Evolutionary conservation across 768 basidiomycete genomes (phyloP), one percentile per base, ranked within the genome.

Genomic region (Paxillus rubicundulus): DNA sequence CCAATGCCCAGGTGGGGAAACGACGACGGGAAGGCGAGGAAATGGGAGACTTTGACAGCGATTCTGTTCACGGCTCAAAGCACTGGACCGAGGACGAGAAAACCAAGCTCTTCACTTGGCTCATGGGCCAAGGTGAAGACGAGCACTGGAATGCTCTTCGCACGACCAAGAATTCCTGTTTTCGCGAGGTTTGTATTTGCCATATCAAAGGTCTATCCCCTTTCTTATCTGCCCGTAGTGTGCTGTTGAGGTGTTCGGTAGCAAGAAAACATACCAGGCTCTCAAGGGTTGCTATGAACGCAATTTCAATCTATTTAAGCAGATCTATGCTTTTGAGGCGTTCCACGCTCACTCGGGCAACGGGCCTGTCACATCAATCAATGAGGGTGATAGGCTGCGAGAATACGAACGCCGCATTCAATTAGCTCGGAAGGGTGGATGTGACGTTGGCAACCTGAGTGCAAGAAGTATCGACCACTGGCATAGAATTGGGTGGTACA

Each of bases 51-150:
- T 70, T 70, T 32, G 68, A 71, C 21, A 44, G 45, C 10, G 68
- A 77, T 48, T 65, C 67, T 9, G 77, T 71, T 4, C 79, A 81
- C 54, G 88, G 88, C 21, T 85, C 88, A 1, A 89, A 89, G 59
- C 88, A 91, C 60, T 91, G 88, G 88, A 87, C 87, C 0, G 89
- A 89, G 65, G 87, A 89, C 9, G 88, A 91, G 63, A 91, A 90
- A 70, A 78, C 86, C 13, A 82, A 79, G 55, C 73, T 91, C 42
- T 91, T 91, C 67, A 79, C 72, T 40, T 91, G 88, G 87, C 79
- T 91, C 43, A 86, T 91, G 82, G 86, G 79, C 18, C 71, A 70
- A 12, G 77, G 77, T 16, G 80, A 85, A 60, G 87, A 90, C 60
- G 86, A 88, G 17, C 86, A 89, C 54, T 91, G 88, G 84, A 86